phyloP scores from a whole-genome alignment of 441 rosid genomes.

The Pelargonium citronellum region DNA sequence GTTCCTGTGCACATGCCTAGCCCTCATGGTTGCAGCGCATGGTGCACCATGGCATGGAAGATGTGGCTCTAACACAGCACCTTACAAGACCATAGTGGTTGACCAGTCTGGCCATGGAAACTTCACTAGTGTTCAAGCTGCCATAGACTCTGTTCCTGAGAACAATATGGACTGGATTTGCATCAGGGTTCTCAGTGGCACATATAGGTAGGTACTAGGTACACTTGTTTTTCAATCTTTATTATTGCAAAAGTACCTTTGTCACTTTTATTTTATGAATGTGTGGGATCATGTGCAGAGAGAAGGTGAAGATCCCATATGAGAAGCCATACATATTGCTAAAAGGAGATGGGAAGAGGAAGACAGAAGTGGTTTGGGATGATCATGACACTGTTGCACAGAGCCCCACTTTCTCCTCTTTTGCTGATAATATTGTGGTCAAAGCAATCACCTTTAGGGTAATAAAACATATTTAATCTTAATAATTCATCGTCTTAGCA shows the following conservation, averaged over 20 bases:
- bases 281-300: conserved; percentile 34
- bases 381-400: conserved; percentile 37
- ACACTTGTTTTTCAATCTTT: background rate
- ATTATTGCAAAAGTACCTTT: background rate
- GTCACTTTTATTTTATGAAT: background rate
- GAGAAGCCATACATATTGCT: conserved; percentile 58
- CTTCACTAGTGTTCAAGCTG: background rate
- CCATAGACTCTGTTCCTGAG: background rate
- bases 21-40: background rate
- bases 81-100: background rate
- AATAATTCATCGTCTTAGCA: no score
- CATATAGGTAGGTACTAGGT: conserved; percentile 40
- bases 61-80: background rate
- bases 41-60: conserved; percentile 3
- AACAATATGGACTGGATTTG: conserved; percentile 8
- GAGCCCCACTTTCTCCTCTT: conserved; percentile 56
- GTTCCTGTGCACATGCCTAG: background rate
- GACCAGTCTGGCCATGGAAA: background rate
- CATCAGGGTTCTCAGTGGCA: conserved; percentile 46
- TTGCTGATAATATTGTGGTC: conserved; percentile 52
- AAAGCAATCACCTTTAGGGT: conserved; percentile 57
- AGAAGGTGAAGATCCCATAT: conserved; percentile 62
- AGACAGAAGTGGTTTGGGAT: conserved; percentile 56
- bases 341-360: conserved; percentile 46
- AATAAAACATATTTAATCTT: background rate